These are phyloP conservation scores for Solanum hybrid DNA, from an alignment of 305 asterid genomes.

Conservation along the genomic window DNA sequence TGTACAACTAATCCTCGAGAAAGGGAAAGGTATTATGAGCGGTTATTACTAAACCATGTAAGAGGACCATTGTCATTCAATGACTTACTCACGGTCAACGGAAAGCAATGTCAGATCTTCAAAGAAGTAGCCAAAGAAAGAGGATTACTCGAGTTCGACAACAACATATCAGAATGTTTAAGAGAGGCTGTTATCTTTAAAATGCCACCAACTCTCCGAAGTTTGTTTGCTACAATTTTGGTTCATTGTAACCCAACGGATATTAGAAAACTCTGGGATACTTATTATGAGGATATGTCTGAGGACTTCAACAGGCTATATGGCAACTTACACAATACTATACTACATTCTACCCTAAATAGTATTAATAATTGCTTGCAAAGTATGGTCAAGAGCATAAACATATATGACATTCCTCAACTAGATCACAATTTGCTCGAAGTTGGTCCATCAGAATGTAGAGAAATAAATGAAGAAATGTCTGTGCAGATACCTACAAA, in stretches of 20 bases:
- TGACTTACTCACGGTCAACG: background rate
- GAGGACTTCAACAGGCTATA: background rate
- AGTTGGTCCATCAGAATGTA: background rate
- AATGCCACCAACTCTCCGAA: background rate
- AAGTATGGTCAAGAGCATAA: background rate
- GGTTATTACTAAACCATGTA: background rate
- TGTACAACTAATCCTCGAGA: background rate
- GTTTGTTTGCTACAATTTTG: background rate
- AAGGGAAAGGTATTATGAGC: background rate
- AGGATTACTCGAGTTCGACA: background rate
- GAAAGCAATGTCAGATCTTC: background rate
- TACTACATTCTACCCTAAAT: background rate
- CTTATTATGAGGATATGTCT: background rate
- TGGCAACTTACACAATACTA: background rate
- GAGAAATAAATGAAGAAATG: background rate
- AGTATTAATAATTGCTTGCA: background rate
- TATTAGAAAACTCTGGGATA: background rate
- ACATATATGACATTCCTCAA: background rate
- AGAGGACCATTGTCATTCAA: background rate
- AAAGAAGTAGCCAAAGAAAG: background rate
- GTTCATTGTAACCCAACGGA: background rate
- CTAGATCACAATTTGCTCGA: background rate
- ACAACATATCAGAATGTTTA: background rate
- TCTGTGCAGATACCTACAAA: background rate
- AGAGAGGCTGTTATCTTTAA: background rate